Conservation (phyloP, 2,329 filamentous ascomycete species). For the Myriosclerotinia scirpicola region DNA sequence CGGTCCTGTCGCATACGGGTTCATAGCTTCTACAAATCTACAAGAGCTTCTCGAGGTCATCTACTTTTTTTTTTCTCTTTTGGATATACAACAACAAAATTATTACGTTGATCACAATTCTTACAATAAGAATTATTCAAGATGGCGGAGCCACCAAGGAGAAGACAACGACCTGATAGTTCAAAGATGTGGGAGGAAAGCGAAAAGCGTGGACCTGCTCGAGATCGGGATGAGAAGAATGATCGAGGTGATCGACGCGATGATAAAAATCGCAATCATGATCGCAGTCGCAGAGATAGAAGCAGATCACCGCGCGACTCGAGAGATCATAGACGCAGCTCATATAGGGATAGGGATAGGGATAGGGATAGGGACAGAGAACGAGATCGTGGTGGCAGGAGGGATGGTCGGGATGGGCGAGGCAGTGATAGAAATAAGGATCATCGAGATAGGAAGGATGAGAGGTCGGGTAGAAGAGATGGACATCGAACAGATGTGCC, state of each 20-base stretch:
- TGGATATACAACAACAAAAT: background rate
- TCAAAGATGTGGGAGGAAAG: constrained; percentile 61
- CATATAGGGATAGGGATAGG: constrained; percentile 41
- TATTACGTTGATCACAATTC: background rate
- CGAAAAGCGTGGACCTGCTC: constrained; percentile 34
- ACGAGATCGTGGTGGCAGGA: constrained; percentile 34
- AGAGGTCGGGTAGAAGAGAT: constrained; percentile 30
- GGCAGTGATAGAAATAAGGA: constrained; percentile 31
- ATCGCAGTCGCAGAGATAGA: constrained; percentile 42
- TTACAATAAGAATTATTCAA: background rate
- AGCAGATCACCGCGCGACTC: constrained; percentile 37
- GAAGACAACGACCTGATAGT: constrained; percentile 55
- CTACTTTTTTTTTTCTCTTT: no score
- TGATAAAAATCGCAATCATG: constrained; percentile 38
- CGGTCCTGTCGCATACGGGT: background rate
- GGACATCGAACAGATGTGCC: constrained; percentile 13
- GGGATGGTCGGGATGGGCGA: constrained; percentile 33
- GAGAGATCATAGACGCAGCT: constrained; percentile 29
- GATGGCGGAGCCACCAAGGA: constrained; percentile 55
- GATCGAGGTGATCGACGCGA: constrained; percentile 41
- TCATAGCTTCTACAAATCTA: background rate
- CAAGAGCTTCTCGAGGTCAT: background rate
- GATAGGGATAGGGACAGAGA: constrained; percentile 39
- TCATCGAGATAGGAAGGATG: constrained; percentile 26
- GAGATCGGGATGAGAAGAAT: constrained; percentile 45